Percentiles rank a stretch among this genome's conserved stretches.
phyloP scores from a whole-genome alignment of 2,329 filamentous ascomycete genomes.

The Calonectria fujianensis region DNA sequence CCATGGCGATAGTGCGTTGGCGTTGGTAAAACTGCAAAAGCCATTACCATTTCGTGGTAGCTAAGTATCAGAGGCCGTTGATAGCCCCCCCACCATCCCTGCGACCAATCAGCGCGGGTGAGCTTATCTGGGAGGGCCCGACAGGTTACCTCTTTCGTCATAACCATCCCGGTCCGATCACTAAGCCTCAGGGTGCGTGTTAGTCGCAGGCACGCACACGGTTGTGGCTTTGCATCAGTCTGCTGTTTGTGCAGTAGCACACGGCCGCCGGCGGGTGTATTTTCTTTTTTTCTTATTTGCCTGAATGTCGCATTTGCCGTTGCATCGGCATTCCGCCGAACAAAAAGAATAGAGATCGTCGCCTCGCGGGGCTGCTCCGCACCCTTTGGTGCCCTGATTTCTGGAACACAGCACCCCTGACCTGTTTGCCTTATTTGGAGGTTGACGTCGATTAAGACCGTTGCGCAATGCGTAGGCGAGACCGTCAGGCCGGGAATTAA shows the following conservation, averaged over 20 bases:
- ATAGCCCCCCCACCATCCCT: slow-evolving; percentile 49
- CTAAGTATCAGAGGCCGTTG: slow-evolving; percentile 30
- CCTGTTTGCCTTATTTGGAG: slow-evolving; percentile 11
- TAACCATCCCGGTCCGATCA: not conserved
- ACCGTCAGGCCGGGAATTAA: slow-evolving; percentile 5
- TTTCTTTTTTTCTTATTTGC: not conserved
- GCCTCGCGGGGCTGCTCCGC: not conserved
- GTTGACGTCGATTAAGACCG: not conserved
- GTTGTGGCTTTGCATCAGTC: slow-evolving; percentile 19
- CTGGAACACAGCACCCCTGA: not conserved
- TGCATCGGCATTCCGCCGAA: slow-evolving; percentile 14
- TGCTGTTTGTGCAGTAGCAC: not conserved
- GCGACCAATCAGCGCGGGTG: slow-evolving; percentile 51
- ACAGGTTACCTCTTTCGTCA: slow-evolving; percentile 42
- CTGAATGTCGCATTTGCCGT: slow-evolving; percentile 16
- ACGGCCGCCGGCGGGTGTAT: too few relatives aligned
- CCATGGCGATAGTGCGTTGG: slow-evolving; percentile 10
- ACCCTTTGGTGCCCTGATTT: not conserved
- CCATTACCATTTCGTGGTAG: slow-evolving; percentile 42
- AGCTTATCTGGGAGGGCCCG: slow-evolving; percentile 53
- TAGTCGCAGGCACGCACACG: slow-evolving; percentile 15
- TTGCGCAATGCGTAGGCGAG: not conserved
- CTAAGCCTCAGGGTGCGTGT: slow-evolving; percentile 25
- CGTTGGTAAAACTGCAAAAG: slow-evolving; percentile 14
- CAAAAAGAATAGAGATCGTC: not conserved